Conservation (phyloP, 345 rosid genomes). For the Eucalyptus cladocalyx region DNA sequence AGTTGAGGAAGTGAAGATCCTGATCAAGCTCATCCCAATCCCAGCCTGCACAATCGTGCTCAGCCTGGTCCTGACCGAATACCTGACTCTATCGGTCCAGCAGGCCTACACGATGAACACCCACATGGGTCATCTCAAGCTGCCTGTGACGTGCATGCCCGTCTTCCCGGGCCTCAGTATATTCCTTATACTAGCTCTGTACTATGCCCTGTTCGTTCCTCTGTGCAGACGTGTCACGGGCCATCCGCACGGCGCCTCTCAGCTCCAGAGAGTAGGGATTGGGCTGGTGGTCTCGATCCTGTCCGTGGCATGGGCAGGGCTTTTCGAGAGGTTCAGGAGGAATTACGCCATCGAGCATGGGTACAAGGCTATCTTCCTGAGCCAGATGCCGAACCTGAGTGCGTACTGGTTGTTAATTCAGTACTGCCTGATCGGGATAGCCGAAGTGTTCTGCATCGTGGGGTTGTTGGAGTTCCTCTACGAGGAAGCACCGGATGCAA, state of each 20-base stretch:
- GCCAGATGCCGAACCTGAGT: slow-evolving; percentile 52
- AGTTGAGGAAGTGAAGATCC: slow-evolving; percentile 89
- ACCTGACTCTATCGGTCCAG: slow-evolving; percentile 79
- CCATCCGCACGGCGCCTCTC: slow-evolving; percentile 87
- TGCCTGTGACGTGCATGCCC: slow-evolving; percentile 91
- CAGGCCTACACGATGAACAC: slow-evolving; percentile 83
- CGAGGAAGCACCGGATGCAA: slow-evolving; percentile 93
- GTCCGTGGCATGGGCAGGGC: slow-evolving; percentile 66
- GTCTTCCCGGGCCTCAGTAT: slow-evolving; percentile 89
- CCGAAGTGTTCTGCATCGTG: slow-evolving; percentile 80
- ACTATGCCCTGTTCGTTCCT: slow-evolving; percentile 68
- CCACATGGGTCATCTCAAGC: slow-evolving; percentile 52
- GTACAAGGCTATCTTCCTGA: slow-evolving; percentile 35
- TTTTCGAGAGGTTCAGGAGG: slow-evolving; percentile 69
- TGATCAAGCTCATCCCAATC: slow-evolving; percentile 60
- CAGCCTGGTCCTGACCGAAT: slow-evolving; percentile 54
- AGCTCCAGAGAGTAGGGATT: slow-evolving; percentile 86
- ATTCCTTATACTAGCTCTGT: slow-evolving; percentile 60
- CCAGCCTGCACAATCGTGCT: slow-evolving; percentile 75
- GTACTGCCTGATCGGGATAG: slow-evolving; percentile 79
- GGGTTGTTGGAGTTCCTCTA: slow-evolving; percentile 78
- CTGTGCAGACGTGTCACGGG: slow-evolving; percentile 62
- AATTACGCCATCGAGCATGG: slow-evolving; percentile 57
- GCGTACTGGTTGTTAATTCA: slow-evolving; percentile 85
- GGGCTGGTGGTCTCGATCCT: slow-evolving; percentile 61